phyloP scores from a whole-genome alignment of 495 filamentous ascomycete genomes.

The Penicillium subrubescens region DNA sequence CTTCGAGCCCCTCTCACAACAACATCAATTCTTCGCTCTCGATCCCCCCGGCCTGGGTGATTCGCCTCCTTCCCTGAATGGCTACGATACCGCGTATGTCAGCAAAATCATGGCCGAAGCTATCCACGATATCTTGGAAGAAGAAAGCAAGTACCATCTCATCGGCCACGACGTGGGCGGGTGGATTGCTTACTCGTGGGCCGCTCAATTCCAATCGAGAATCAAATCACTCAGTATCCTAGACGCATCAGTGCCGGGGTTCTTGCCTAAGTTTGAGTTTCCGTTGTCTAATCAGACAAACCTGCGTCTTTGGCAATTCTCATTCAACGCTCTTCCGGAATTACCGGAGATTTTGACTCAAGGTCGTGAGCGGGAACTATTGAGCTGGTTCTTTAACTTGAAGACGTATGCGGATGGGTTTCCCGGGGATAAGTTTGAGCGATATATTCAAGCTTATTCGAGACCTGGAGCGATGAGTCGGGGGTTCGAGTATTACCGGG shows the following conservation, averaged over 20 bases:
- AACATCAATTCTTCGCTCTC: conserved; percentile 29
- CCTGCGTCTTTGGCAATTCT: conserved; percentile 33
- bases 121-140: conserved; percentile 19
- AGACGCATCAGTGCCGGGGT: conserved; percentile 29
- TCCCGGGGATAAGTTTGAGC: conserved; percentile 20
- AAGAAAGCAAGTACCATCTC: conserved; percentile 26
- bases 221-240: conserved; percentile 31
- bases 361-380: conserved; percentile 27
- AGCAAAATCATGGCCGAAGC: conserved; percentile 29
- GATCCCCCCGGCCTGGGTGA: conserved; percentile 29
- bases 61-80: conserved; percentile 15
- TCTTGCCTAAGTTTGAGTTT: conserved; percentile 20
- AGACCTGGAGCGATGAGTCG: conserved; percentile 33
- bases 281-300: conserved; percentile 25
- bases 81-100: conserved; percentile 27
- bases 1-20: conserved; percentile 27
- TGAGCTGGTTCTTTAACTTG: conserved; percentile 31
- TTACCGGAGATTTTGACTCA: conserved; percentile 27
- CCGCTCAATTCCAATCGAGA: conserved; percentile 25
- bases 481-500: conserved; percentile 35
- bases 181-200: conserved; percentile 34
- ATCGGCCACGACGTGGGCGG: conserved; percentile 32
- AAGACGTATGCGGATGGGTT: conserved; percentile 24
- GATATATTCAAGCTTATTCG: conserved; percentile 28
- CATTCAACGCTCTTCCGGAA: conserved; percentile 31